phyloP scores from a whole-genome alignment of 1,284 basidiomycete genomes.

The Boletus holoroseus region DNA sequence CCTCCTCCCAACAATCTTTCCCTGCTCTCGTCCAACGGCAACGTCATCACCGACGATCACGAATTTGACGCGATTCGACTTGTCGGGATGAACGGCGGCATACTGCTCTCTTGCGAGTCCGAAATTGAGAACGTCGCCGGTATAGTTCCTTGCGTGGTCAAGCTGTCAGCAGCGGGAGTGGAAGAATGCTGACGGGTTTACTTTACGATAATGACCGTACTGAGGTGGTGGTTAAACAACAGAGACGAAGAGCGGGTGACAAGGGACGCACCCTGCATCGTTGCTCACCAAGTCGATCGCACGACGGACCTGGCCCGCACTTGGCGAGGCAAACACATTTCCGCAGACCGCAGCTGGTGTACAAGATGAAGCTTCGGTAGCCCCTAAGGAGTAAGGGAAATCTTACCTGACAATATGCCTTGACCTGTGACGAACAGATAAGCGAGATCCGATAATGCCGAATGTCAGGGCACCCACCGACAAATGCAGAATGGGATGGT shows the following conservation, averaged over 20 bases:
- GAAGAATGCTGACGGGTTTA: slow-evolving; percentile 31
- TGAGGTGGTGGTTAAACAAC: slow-evolving; percentile 28
- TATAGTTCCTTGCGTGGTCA: slow-evolving; percentile 61
- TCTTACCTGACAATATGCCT: slow-evolving; percentile 70
- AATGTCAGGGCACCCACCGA: slow-evolving; percentile 43
- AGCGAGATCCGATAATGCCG: not conserved
- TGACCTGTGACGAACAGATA: slow-evolving; percentile 42
- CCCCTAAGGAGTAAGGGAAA: too few relatives aligned
- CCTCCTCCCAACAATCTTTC: slow-evolving; percentile 77
- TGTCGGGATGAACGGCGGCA: slow-evolving; percentile 63
- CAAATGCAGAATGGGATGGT: slow-evolving; percentile 80
- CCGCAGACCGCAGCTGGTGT: slow-evolving; percentile 78
- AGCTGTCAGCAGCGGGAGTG: slow-evolving; percentile 7
- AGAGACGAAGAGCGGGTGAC: not conserved
- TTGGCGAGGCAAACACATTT: slow-evolving; percentile 85
- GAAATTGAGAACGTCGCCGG: slow-evolving; percentile 89
- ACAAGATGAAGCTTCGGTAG: not conserved
- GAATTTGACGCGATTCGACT: slow-evolving; percentile 67
- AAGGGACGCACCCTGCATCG: slow-evolving; percentile 61
- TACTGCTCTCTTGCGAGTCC: slow-evolving; percentile 88
- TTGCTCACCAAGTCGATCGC: slow-evolving; percentile 77
- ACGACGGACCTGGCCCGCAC: slow-evolving; percentile 72
- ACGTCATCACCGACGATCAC: slow-evolving; percentile 91
- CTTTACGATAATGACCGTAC: slow-evolving; percentile 83
- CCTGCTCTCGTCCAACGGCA: slow-evolving; percentile 76